These are phyloP conservation scores for Xylariaceae sp. DNA, from an alignment of 2,329 filamentous ascomycete genomes.

Conservation along the genomic window DNA sequence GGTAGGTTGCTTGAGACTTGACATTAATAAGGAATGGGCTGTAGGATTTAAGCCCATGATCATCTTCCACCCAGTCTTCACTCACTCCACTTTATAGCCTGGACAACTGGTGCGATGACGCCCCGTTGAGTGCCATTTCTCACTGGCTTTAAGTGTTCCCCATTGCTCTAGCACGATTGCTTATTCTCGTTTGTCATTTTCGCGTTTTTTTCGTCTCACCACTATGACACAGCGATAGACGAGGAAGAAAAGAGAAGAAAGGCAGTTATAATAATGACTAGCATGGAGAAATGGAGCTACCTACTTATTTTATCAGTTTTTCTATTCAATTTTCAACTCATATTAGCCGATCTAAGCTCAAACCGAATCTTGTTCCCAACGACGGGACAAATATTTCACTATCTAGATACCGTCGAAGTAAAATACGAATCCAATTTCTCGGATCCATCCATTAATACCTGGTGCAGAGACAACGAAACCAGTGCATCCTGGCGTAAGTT, in stretches of 20 bases:
- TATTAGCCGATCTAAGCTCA: background rate
- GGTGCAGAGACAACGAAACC: background rate
- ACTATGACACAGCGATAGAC: background rate
- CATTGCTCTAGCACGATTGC: background rate
- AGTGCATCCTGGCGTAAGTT: background rate
- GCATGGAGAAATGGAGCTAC: conserved; percentile 1
- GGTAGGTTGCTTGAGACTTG: background rate
- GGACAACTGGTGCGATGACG: background rate
- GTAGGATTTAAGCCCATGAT: background rate
- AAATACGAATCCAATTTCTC: background rate
- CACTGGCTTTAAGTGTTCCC: background rate
- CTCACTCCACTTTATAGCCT: background rate
- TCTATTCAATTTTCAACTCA: background rate
- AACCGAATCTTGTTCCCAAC: background rate
- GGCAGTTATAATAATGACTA: background rate
- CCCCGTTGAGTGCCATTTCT: background rate
- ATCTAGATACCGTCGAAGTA: conserved; percentile 1
- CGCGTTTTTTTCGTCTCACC: background rate
- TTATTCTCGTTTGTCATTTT: background rate
- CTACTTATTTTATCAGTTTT: background rate
- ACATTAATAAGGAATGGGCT: background rate
- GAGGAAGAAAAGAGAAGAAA: background rate
- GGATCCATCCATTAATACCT: background rate
- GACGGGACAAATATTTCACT: background rate
- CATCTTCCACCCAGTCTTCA: background rate